Evolutionary conservation across 177 flowering plant genomes (phyloP).

Genomic region (Tripterygium wilfordii): DNA sequence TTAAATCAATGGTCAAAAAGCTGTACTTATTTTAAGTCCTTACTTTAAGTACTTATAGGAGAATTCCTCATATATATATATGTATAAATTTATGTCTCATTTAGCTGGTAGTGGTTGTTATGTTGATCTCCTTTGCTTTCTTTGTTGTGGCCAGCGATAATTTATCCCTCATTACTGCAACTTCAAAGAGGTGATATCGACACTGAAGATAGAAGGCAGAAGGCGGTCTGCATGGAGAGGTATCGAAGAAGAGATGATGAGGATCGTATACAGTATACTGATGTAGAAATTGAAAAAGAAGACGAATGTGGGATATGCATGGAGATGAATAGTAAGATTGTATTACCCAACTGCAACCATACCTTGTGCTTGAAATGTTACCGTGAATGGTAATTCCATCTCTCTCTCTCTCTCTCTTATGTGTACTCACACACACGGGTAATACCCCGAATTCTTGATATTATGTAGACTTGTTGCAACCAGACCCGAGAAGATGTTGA

Average conservation of each 20-base stretch:
- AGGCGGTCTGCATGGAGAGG: constrained; percentile 63
- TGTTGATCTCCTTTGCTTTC: neutral
- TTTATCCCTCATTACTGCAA: constrained; percentile 80
- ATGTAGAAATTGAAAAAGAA: constrained; percentile 70
- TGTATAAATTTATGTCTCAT: no score
- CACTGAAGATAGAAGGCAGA: constrained; percentile 70
- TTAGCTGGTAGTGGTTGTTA: neutral
- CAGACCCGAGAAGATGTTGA: no score
- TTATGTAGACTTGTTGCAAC: no score
- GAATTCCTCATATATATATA: no score
- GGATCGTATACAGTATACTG: constrained; percentile 37
- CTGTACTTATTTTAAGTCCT: no score
- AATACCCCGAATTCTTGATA: no score
- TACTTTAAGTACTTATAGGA: no score
- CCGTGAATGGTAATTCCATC: constrained; percentile 57
- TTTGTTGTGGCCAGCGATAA: constrained; percentile 49
- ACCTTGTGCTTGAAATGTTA: constrained; percentile 87
- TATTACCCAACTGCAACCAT: constrained; percentile 81
- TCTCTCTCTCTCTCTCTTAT: constrained; percentile 4
- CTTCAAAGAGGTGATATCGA: constrained; percentile 76
- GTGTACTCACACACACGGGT: no score
- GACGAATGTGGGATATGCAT: constrained; percentile 97
- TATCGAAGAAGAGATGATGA: constrained; percentile 61
- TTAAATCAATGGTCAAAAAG: no score
- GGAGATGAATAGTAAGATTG: constrained; percentile 79